Evolutionary conservation across 148 eudicot species (phyloP), one percentile per base, ranked within the genome.

Genomic region (Nyssa sinensis): DNA sequence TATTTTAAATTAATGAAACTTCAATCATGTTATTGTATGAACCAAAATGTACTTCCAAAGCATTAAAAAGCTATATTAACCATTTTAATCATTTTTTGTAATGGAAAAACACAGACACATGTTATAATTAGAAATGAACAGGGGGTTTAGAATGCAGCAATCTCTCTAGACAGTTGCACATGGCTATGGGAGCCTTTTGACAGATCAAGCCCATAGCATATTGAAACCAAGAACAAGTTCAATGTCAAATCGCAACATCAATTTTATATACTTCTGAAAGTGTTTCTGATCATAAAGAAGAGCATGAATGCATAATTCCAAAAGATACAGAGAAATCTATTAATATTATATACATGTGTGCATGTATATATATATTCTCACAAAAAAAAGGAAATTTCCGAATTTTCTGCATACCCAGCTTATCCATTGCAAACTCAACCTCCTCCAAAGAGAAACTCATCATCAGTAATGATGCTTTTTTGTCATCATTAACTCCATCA

Each of bases 391-490:
- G 59, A 55, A 55, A 55, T 9, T 62, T 29, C 21, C 28, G 67
- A 71, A 34, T 67, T 10, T 68, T 70, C 61, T 71, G 85, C 95
- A 73, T 77, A 95, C 99, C 99, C 79, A 92, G 88, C 79, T 81
- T 95, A 76, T 72, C 73, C 39, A 92, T 84, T 61, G 99, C 97
- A 84, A 86, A 90, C 70, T 88, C 85, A 51, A 95, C 85, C 82
- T 92, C 86, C 55, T 84, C 89, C 64, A 70, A 29, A 68, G 97
- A 79, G 73, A 95, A 95, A 74, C 86, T 88, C 99, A 95, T 95
- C 84, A 70, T 84, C 75, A 95, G 47, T 71, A 95, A 82, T 16
- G 88, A 81, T 76, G 84, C 84, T 61, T 83, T 83, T 71, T 74
- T 91, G 69, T 83, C 90, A 70, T 82, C 88, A 67, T 65, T 74